Evolutionary conservation across 345 rosid species (phyloP).

Genomic region (Euclidium syriacum): DNA sequence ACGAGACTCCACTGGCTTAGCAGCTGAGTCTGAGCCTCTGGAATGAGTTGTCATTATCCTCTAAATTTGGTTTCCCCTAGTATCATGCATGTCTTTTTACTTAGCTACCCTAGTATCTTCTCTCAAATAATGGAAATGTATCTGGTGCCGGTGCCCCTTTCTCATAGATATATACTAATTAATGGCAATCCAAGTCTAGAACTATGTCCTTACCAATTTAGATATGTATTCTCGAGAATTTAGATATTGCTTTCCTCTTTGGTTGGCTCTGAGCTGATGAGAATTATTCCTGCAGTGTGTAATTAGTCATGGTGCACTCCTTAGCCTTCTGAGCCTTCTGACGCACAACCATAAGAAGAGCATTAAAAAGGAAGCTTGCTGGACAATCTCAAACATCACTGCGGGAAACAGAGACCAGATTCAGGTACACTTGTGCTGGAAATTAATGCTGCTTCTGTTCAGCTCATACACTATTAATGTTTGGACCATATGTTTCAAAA

Average conservation of each 20-base stretch:
- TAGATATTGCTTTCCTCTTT: neutral
- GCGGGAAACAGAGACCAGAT: slow-evolving; percentile 97
- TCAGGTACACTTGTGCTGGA: slow-evolving; percentile 45
- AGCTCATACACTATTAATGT: neutral
- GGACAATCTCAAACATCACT: slow-evolving; percentile 97
- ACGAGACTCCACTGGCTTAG: neutral
- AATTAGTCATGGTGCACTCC: slow-evolving; percentile 71
- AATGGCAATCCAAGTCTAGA: neutral
- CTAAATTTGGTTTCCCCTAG: neutral
- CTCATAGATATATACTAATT: neutral
- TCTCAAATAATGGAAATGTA: neutral
- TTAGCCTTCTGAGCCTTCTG: slow-evolving; percentile 73
- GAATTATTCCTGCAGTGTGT: slow-evolving; percentile 46
- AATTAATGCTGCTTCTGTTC: neutral
- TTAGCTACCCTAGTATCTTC: neutral
- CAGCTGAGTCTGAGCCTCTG: neutral
- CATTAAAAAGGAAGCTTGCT: slow-evolving; percentile 98
- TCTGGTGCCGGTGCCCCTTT: neutral
- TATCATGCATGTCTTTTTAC: neutral
- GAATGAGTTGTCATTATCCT: neutral
- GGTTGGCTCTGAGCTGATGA: slow-evolving; percentile 18
- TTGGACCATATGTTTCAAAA: neutral
- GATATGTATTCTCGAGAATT: neutral
- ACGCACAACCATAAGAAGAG: slow-evolving; percentile 83
- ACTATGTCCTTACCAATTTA: neutral